A percentile compares a stretch with the other conserved stretches of the same genome.
phyloP scores from a whole-genome alignment of 768 basidiomycete species.

The Calocera cornea region DNA sequence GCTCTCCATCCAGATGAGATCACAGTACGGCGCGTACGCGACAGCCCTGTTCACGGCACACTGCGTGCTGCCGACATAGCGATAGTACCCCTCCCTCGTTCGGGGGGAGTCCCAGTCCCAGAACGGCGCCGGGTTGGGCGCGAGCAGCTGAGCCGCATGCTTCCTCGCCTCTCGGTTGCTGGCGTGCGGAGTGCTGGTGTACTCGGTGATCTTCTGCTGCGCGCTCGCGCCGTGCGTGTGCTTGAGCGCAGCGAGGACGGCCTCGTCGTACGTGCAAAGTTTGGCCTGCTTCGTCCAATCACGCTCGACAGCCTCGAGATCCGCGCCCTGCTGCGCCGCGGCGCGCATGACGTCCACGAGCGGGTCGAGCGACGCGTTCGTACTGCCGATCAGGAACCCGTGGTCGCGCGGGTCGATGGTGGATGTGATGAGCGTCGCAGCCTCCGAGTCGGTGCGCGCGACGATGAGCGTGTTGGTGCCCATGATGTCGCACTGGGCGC shows the following conservation, averaged over 20 bases:
- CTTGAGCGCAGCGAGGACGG: conserved; percentile 40
- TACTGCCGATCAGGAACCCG: conserved; percentile 85
- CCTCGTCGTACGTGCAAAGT: conserved; percentile 62
- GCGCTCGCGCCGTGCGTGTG: conserved; percentile 37
- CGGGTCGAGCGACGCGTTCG: conserved; percentile 55
- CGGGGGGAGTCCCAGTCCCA: conserved; percentile 94
- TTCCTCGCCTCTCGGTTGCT: conserved; percentile 60
- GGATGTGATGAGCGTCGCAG: conserved; percentile 89
- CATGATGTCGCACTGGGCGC: conserved; percentile 96
- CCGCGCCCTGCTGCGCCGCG: conserved; percentile 66
- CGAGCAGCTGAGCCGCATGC: conserved; percentile 50
- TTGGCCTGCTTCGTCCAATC: conserved; percentile 69
- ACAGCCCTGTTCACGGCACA: conserved; percentile 85
- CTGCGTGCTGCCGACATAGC: conserved; percentile 92
- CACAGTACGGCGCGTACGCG: conserved; percentile 88
- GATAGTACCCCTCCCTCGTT: conserved; percentile 91
- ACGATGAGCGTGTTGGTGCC: conserved; percentile 89
- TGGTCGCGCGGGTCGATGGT: conserved; percentile 98
- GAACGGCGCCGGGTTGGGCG: conserved; percentile 44
- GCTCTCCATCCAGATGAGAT: conserved; percentile 93
- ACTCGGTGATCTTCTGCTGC: conserved; percentile 40
- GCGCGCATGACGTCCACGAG: conserved; percentile 70
- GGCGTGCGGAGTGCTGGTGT: conserved; percentile 50
- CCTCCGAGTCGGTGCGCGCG: conserved; percentile 93
- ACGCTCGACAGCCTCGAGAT: conserved; percentile 80